Base-by-base conservation (phyloP, 2,329 filamentous ascomycete genomes). In the Hortaea werneckii region DNA sequence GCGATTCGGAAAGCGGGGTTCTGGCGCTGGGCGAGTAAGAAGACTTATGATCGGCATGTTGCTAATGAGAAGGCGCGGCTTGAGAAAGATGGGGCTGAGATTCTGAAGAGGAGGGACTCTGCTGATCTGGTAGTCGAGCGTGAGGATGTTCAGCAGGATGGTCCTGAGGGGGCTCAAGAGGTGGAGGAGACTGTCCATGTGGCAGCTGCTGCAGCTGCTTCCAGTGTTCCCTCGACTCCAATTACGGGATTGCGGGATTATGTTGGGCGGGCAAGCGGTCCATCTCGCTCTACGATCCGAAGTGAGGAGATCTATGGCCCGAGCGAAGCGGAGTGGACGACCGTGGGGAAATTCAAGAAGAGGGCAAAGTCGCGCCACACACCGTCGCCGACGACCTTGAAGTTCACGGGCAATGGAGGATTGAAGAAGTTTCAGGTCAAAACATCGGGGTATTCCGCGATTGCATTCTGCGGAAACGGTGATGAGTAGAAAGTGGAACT, bases 1-100 rank as follows among this genome's bases (percentile, higher is more conserved):
- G 60, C 66, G 44, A 67, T 67, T 58, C 64, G 71, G 12, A 65
- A 68, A 42, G 68, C 64, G 8, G 70, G 67, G 1, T 77, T 73
- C 49, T 68, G 73, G 60, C 60, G 70, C 6, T 76, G 70, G 54
- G 69, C 65, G 1, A 71, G 67, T 49, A 60, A 58, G 29, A 59
- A 59, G 20, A 60, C 51, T 5, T 60, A 59, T 32, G 52, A 58
- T 37, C 50, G 52, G 5, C 41, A 57, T 5, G 47, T 58, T 7
- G 54, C 52, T 29, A 54, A 58, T 39, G 58, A 56, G 8, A 20
- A 44, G 29, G 35, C 49, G n/a, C 49, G 47, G 50, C 39, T 34
- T 3, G 29, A 44, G 41, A 20, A 43, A 26, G 13, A 10, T 43
- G n/a, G 37, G 30, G 29, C 34, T 26, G 42, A 37, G 42, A 29